Conservation (phyloP, 345 rosid genomes). For the thale cress (Arabidopsis thaliana) region TAIR10.1 NC_003070.9:18801501-18802000, state of each 20-base stretch:
- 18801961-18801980: slow-evolving; percentile 56
- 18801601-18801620: not conserved
- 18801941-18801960: slow-evolving; percentile 6
- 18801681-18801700: slow-evolving; percentile 57
- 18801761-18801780: not conserved
- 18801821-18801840: slow-evolving; percentile 61
- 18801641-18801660: slow-evolving; percentile 63
- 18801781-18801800: slow-evolving; percentile 32
- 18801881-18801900: slow-evolving; percentile 54
- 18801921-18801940: not conserved
- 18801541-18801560: not conserved
- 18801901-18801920: not conserved
- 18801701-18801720: slow-evolving; percentile 52
- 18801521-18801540: slow-evolving; percentile 5
- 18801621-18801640: slow-evolving; percentile 51
- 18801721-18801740: slow-evolving; percentile 59
- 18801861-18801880: slow-evolving; percentile 81
- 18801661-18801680: slow-evolving; percentile 69
- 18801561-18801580: not conserved
- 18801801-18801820: not conserved
- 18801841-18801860: slow-evolving; percentile 89
- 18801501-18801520: slow-evolving; percentile 52
- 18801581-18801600: slow-evolving; percentile 11
- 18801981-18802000: slow-evolving; percentile 50
- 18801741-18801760: slow-evolving; percentile 69